Conservation (phyloP, 768 basidiomycete species). For the Tubosaeta brunneosetosa region DNA sequence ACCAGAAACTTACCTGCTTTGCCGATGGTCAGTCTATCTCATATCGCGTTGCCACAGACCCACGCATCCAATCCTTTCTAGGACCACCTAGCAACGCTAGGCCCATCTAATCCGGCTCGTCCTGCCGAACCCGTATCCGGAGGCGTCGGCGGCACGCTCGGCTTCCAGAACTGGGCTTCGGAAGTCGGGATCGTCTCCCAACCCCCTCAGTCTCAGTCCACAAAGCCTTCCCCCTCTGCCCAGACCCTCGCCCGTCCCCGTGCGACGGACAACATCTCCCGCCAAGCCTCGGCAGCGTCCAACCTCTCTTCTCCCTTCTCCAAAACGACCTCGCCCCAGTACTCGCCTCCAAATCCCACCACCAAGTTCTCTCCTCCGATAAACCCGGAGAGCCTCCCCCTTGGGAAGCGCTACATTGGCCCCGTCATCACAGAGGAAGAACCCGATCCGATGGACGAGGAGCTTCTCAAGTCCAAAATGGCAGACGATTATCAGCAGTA, state of each 20-base stretch:
- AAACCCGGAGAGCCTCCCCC: conserved; percentile 16
- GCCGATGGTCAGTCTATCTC: conserved; percentile 24
- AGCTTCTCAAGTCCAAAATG: conserved; percentile 30
- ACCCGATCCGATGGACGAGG: conserved; percentile 24
- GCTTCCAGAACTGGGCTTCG: conserved; percentile 32
- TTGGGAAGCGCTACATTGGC: conserved; percentile 31
- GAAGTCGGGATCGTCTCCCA: conserved; percentile 25
- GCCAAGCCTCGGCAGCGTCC: conserved; percentile 27
- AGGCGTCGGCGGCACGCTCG: conserved; percentile 5
- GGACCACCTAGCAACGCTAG: conserved; percentile 29
- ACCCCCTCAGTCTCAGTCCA: conserved; percentile 2
- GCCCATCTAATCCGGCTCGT: conserved; percentile 21
- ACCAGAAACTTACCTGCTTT: conserved; percentile 28
- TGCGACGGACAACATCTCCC: conserved; percentile 27
- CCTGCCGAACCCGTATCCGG: conserved; percentile 14
- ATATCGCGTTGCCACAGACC: conserved; percentile 1
- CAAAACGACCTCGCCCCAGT: conserved; percentile 22
- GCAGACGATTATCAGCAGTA: conserved; percentile 29
- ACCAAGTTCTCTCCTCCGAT: conserved; percentile 26
- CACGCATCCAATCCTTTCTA: conserved; percentile 5
- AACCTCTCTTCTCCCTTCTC: conserved; percentile 18
- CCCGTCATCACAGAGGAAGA: conserved; percentile 29
- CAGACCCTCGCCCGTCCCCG: conserved; percentile 21
- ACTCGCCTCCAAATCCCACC: conserved; percentile 20
- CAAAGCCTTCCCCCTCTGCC: conserved; percentile 2